phyloP scores from a whole-genome alignment of 106 monocot genomes.

The Dendrobium chrysotoxum region DNA sequence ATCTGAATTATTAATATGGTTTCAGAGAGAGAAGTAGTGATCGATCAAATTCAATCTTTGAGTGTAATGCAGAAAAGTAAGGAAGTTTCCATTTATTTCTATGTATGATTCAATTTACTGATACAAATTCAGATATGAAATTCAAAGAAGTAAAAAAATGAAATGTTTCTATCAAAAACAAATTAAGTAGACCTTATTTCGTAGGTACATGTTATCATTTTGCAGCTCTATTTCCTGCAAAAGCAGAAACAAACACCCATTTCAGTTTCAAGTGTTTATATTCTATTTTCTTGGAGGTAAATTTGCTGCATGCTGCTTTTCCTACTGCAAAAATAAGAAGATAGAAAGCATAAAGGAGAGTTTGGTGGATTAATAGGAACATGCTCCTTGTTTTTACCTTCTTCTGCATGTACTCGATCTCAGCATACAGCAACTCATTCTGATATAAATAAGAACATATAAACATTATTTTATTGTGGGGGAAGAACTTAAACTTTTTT shows the following conservation, averaged over 20 bases:
- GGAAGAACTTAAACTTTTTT: no score
- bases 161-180: neutral
- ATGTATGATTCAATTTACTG: neutral
- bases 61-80: neutral
- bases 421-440: constrained; percentile 35
- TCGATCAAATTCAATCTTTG: neutral
- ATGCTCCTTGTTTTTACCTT: constrained; percentile 17
- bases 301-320: no score
- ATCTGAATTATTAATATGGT: constrained; percentile 13
- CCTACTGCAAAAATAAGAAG: no score
- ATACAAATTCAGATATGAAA: neutral
- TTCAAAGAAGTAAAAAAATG: neutral
- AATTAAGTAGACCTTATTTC: constrained; percentile 25
- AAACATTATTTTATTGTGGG: neutral
- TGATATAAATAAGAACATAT: constrained; percentile 1
- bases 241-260: neutral
- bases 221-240: constrained; percentile 40
- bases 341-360: neutral
- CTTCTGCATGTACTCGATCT: constrained; percentile 47
- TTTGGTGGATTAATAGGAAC: neutral
- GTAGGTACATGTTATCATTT: constrained; percentile 35
- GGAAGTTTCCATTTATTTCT: neutral
- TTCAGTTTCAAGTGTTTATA: neutral
- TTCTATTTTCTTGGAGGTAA: no score
- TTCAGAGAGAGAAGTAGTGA: neutral